These are phyloP conservation scores for Acanthamoeba healyi DNA, from an alignment of 208 protist genomes.

Conservation along the genomic window DNA sequence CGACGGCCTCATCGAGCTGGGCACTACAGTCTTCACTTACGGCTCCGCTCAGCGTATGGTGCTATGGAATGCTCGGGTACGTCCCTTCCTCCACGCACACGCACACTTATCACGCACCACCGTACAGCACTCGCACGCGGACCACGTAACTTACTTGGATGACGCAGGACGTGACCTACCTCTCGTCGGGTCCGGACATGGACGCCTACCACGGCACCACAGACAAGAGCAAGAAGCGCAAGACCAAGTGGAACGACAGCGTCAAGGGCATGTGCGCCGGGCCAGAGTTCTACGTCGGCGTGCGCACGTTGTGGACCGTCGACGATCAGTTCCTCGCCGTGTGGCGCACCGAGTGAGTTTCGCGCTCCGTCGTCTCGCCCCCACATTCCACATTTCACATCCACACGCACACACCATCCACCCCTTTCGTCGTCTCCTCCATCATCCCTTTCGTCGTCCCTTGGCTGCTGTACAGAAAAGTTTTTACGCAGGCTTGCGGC, in stretches of 20 bases:
- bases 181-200: slow-evolving; percentile 5
- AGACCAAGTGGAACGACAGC: slow-evolving; percentile 68
- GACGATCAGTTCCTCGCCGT: slow-evolving; percentile 45
- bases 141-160: neutral
- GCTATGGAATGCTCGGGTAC: neutral
- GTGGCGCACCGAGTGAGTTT: neutral
- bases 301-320: slow-evolving; percentile 64
- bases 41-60: slow-evolving; percentile 26
- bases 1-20: slow-evolving; percentile 36
- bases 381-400: too few relatives aligned
- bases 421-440: too few relatives aligned
- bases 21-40: slow-evolving; percentile 17
- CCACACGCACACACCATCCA: too few relatives aligned
- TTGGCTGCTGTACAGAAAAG: neutral
- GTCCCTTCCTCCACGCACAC: neutral
- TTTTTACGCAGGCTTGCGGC: neutral
- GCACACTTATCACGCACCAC: neutral
- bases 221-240: slow-evolving; percentile 55
- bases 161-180: slow-evolving; percentile 6
- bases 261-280: slow-evolving; percentile 43
- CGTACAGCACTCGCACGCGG: too few relatives aligned
- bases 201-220: neutral
- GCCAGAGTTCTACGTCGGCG: slow-evolving; percentile 25
- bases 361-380: neutral
- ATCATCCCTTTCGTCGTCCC: too few relatives aligned